Base-by-base conservation (phyloP, 768 basidiomycete species). In the Chalciporus sphaerocephalus region DNA sequence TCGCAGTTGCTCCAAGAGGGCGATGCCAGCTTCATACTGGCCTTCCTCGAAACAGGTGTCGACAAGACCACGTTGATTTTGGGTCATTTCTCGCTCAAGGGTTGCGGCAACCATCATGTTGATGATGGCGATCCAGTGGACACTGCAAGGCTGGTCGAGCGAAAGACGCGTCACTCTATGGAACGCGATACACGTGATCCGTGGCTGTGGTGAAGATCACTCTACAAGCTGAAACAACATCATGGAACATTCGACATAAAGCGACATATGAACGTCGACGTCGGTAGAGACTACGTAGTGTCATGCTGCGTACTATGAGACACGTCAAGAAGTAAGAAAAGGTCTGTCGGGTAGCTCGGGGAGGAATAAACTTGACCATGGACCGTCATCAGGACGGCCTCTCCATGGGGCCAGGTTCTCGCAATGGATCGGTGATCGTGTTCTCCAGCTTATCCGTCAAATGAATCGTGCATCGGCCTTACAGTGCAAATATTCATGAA, bases 31-130 rank as follows among this genome's bases (percentile, higher is more conserved):
- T 54, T 86, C 81, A 51, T 85, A 87, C 47, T 87, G 84, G 15
- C 81, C 79, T 60, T 90, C 87, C 55, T 90, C 87, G 16, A 89
- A 78, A 47, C 82, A 82, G 42, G 74, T 80, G 57, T 89, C 85
- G 16, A 88, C 83, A 4, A 86, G 66, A 25, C 71, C 73, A 27
- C 74, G 70, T 53, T 78, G 76, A 54, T 77, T 60, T 12, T 61
- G 57, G 46, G 64, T 68, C 70, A 80, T 73, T 42, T 77, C 75
- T 9, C 64, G 64, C 47, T 76, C 75, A 40, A 51, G 41, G 23
- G 28, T 53, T 18, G 44, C 15, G 40, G 44, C 12, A n/a, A 28
- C 33, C 58, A 58, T 55, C 42, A 4, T 27, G 42, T 30, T 24
- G 40, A 16, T 2, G 18, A 8, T 6, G n/a, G n/a, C n/a, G n/a